Conservation (phyloP, 1,139 yeast species). For the Debaryomyces robertsiae region DNA sequence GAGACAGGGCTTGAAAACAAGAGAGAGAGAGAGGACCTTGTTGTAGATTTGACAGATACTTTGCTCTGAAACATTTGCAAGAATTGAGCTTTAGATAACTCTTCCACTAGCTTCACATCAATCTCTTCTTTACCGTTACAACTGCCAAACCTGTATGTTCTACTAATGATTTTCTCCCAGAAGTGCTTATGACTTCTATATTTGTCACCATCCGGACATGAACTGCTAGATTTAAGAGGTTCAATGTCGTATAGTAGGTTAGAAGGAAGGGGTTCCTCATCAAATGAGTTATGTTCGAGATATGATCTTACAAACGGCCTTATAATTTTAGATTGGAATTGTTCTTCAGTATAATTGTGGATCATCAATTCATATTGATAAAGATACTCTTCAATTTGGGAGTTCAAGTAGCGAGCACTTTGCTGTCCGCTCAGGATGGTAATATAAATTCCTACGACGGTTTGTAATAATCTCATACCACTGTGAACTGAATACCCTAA, state of each 20-base stretch:
- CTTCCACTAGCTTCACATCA: constrained; percentile 27
- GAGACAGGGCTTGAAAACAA: constrained; percentile 1
- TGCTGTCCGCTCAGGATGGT: constrained; percentile 51
- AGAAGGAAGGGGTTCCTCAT: constrained; percentile 19
- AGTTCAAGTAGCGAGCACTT: constrained; percentile 37
- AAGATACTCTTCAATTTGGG: constrained; percentile 50
- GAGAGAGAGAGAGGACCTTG: constrained; percentile 27
- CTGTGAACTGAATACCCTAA: constrained; percentile 48
- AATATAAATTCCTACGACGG: constrained; percentile 58
- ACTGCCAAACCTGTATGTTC: constrained; percentile 40
- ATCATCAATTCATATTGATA: constrained; percentile 34
- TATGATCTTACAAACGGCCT: constrained; percentile 36
- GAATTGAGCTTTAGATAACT: constrained; percentile 31
- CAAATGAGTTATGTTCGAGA: constrained; percentile 9
- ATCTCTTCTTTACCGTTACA: constrained; percentile 36
- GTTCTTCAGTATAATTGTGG: constrained; percentile 25
- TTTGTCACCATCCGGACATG: constrained; percentile 25
- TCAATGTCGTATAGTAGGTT: constrained; percentile 24
- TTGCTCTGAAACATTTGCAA: constrained; percentile 29
- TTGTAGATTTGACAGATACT: constrained; percentile 39
- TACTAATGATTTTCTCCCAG: constrained; percentile 52
- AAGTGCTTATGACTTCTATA: constrained; percentile 43
- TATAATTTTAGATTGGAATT: constrained; percentile 35
- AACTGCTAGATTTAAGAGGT: constrained; percentile 30
- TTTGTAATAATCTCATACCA: constrained; percentile 53